phyloP scores from a whole-genome alignment of 768 basidiomycete species.

The Mycena epipterygia region DNA sequence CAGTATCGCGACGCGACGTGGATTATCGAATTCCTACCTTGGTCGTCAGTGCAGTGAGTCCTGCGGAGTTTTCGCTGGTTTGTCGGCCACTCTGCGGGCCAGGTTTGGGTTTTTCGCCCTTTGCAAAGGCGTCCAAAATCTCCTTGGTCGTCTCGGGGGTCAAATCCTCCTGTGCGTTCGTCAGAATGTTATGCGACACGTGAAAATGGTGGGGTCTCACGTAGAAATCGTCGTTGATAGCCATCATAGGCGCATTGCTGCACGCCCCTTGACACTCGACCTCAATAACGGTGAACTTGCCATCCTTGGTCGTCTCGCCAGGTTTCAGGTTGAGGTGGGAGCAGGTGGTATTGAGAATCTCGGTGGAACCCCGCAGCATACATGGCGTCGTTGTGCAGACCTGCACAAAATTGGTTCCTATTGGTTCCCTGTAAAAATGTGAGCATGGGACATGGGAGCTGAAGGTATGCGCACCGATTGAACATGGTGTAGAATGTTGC shows the following conservation, averaged over 20 bases:
- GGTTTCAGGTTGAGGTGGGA: slow-evolving; percentile 87
- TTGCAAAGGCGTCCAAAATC: slow-evolving; percentile 82
- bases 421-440: slow-evolving; percentile 77
- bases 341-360: slow-evolving; percentile 89
- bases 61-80: slow-evolving; percentile 95
- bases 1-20: slow-evolving; percentile 26
- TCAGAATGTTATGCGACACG: slow-evolving; percentile 25
- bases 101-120: slow-evolving; percentile 90
- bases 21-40: slow-evolving; percentile 68
- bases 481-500: slow-evolving; percentile 99
- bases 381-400: slow-evolving; percentile 99
- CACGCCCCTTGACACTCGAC: slow-evolving; percentile 99
- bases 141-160: slow-evolving; percentile 83
- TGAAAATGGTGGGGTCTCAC: slow-evolving; percentile 59
- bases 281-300: slow-evolving; percentile 97
- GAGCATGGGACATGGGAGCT: neutral
- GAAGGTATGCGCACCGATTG: slow-evolving; percentile 77
- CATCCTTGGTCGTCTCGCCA: slow-evolving; percentile 94
- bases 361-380: slow-evolving; percentile 93
- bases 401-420: slow-evolving; percentile 94
- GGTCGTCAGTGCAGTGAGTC: slow-evolving; percentile 81
- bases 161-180: slow-evolving; percentile 78
- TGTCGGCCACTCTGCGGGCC: slow-evolving; percentile 91
- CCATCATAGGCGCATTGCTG: slow-evolving; percentile 98
- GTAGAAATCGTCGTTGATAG: slow-evolving; percentile 96